These are phyloP conservation scores for Diaporthe helianthi DNA, from an alignment of 2,329 filamentous ascomycete species.

Conservation along the genomic window DNA sequence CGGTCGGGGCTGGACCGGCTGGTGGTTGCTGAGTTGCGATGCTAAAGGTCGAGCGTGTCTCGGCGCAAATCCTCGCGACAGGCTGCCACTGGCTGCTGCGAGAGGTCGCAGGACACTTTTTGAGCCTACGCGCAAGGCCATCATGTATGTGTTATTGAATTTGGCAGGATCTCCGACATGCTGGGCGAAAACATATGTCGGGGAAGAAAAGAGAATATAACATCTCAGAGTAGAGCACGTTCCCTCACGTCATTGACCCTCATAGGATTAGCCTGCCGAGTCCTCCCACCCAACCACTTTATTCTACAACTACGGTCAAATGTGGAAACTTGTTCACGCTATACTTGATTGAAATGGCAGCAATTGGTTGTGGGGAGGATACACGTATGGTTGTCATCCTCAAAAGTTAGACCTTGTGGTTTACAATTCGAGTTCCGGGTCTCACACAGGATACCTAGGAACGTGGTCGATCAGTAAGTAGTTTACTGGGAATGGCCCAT, in stretches of 20 bases:
- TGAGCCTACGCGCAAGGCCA: constrained; percentile 25
- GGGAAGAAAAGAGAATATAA: constrained; percentile 2
- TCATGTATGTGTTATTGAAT: constrained; percentile 6
- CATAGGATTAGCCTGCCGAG: constrained; percentile 25
- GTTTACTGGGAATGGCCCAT: neutral
- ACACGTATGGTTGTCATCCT: neutral
- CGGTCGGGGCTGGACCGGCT: too few species aligned
- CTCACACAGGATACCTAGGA: neutral
- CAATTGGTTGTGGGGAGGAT: neutral
- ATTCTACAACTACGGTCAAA: neutral
- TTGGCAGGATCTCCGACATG: constrained; percentile 7
- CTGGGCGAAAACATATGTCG: constrained; percentile 26
- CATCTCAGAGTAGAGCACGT: constrained; percentile 11
- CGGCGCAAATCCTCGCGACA: neutral
- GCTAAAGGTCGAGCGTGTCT: constrained; percentile 25
- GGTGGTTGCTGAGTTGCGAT: neutral
- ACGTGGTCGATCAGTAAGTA: neutral
- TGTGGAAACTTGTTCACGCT: neutral
- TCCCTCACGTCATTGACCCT: constrained; percentile 32
- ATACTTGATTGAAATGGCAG: neutral
- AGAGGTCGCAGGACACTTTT: constrained; percentile 13
- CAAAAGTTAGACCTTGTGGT: neutral
- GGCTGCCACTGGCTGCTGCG: neutral
- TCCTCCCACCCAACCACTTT: neutral
- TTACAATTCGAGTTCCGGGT: neutral